These are phyloP conservation scores for Hansenula sp. DNA, from an alignment of 1,139 yeast genomes.

Conservation along the genomic window DNA sequence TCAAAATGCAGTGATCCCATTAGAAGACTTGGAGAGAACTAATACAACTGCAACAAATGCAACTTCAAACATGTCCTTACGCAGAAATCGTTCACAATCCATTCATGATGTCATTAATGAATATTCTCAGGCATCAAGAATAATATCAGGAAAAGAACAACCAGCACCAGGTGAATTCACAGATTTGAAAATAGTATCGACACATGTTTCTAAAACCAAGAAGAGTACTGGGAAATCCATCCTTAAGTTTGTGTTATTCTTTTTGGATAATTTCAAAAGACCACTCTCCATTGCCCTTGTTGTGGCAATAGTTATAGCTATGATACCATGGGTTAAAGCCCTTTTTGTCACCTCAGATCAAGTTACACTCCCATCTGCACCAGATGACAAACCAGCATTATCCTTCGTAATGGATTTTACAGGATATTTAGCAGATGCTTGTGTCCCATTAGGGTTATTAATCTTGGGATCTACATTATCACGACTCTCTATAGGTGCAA, in stretches of 20 bases:
- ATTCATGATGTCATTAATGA: conserved; percentile 42
- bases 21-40: background rate
- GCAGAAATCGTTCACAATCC: conserved; percentile 14
- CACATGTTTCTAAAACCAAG: too few species aligned
- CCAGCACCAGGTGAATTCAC: conserved; percentile 17
- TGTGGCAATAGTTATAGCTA: conserved; percentile 47
- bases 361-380: conserved; percentile 57
- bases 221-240: too few species aligned
- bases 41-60: background rate
- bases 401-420: conserved; percentile 78
- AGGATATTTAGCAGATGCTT: conserved; percentile 73
- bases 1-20: conserved; percentile 2
- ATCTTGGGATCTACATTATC: conserved; percentile 79
- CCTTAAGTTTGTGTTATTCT: conserved; percentile 15
- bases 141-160: conserved; percentile 8
- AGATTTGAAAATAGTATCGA: conserved; percentile 8
- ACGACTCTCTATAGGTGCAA: conserved; percentile 47
- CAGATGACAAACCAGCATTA: conserved; percentile 74
- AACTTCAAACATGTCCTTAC: conserved; percentile 9
- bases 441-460: conserved; percentile 74
- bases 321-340: conserved; percentile 72
- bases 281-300: conserved; percentile 56
- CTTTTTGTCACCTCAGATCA: conserved; percentile 43
- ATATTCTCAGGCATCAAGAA: conserved; percentile 42
- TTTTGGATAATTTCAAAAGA: conserved; percentile 45